Evolutionary conservation across 140 eudicot species (phyloP).

Genomic region (Stevia rebaudiana): DNA sequence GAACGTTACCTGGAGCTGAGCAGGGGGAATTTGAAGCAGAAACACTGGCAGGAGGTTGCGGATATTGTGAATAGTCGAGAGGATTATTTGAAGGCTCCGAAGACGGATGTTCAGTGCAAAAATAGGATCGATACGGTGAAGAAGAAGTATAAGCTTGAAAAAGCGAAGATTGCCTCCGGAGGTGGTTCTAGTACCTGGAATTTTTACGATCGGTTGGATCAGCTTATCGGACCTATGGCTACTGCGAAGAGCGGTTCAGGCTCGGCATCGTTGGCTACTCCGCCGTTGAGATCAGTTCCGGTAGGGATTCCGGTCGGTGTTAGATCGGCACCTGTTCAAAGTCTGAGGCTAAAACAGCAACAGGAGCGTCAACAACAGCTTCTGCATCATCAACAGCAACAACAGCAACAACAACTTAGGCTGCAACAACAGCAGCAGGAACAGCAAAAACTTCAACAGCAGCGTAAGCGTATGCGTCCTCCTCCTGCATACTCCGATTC

Average conservation of each 20-base stretch:
- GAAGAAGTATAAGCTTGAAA: conserved; percentile 82
- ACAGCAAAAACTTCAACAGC: conserved; percentile 26
- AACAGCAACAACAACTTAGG: conserved; percentile 21
- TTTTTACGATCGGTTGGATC: conserved; percentile 58
- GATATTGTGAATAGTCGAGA: conserved; percentile 68
- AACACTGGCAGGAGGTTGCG: conserved; percentile 91
- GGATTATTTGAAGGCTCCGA: conserved; percentile 52
- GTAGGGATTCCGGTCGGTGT: conserved; percentile 76
- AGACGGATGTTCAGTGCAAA: conserved; percentile 87
- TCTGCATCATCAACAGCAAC: conserved; percentile 13
- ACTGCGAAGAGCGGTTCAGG: conserved; percentile 24
- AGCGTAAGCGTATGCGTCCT: conserved; percentile 32
- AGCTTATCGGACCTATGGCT: conserved; percentile 61
- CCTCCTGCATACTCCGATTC: conserved; percentile 48
- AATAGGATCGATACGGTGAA: conserved; percentile 90
- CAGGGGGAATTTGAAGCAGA: conserved; percentile 78
- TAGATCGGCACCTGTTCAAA: conserved; percentile 47
- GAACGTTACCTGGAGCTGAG: conserved; percentile 71
- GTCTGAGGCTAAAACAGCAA: conserved; percentile 36
- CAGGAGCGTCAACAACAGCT: conserved; percentile 34
- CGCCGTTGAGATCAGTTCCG: conserved; percentile 37
- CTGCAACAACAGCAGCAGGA: conserved; percentile 22
- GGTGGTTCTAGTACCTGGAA: conserved; percentile 69
- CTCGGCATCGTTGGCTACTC: conserved; percentile 16
- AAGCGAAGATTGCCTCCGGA: conserved; percentile 56